phyloP scores from a whole-genome alignment of 768 basidiomycete species.

The Termitomyces sp. region DNA sequence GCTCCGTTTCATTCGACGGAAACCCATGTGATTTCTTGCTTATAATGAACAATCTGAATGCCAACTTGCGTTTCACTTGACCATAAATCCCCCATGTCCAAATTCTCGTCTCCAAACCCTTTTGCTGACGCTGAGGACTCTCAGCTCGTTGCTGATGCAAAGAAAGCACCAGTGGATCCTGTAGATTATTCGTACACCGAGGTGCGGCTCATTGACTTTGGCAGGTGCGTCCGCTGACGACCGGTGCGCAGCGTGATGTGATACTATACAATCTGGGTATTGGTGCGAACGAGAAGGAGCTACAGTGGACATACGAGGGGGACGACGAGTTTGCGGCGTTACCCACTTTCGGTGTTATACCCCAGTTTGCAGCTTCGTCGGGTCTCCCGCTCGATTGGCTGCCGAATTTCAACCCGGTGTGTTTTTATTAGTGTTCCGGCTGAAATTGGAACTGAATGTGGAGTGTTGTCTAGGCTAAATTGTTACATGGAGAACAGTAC shows the following conservation, averaged over 20 bases:
- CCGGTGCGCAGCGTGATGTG: slow-evolving; percentile 55
- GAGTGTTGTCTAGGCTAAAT: slow-evolving; percentile 58
- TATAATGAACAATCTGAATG: background rate
- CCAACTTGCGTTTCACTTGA: background rate
- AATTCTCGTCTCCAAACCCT: slow-evolving; percentile 38
- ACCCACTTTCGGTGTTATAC: slow-evolving; percentile 94
- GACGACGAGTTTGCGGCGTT: slow-evolving; percentile 81
- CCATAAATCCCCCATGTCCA: slow-evolving; percentile 23
- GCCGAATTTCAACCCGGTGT: slow-evolving; percentile 90
- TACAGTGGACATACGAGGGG: slow-evolving; percentile 89
- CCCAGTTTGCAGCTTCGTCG: slow-evolving; percentile 75
- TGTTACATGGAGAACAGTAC: slow-evolving; percentile 98
- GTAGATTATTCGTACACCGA: slow-evolving; percentile 75
- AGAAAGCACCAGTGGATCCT: slow-evolving; percentile 50
- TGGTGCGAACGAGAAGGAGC: slow-evolving; percentile 89
- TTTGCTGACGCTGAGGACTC: slow-evolving; percentile 81
- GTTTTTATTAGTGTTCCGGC: slow-evolving; percentile 15
- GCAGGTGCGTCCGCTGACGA: background rate
- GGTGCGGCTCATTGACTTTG: slow-evolving; percentile 18
- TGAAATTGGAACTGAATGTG: background rate
- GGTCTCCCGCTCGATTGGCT: slow-evolving; percentile 76
- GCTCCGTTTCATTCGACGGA: background rate
- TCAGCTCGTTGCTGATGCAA: slow-evolving; percentile 74
- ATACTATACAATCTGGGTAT: slow-evolving; percentile 94
- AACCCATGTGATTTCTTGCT: slow-evolving; percentile 3